Evolutionary conservation across 2,329 filamentous ascomycete species (phyloP), one percentile per base, ranked within the genome.

Genomic region (Pseudogymnoascus sp.): DNA sequence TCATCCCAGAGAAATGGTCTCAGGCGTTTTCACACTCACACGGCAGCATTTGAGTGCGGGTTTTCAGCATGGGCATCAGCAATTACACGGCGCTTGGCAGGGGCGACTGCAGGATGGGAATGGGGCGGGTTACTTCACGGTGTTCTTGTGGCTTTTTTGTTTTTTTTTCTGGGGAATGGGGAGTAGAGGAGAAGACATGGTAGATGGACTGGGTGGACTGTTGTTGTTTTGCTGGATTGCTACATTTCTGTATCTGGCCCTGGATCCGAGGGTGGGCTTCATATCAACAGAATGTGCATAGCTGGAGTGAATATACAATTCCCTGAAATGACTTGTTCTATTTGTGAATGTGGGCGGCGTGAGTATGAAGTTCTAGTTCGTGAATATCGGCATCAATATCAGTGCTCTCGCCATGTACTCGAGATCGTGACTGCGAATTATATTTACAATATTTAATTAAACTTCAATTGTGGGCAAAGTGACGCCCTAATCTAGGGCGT

Each of bases 1-100:
- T 54, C 29, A 54, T 35, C 47, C 47, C n/a, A 54, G 47, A 17
- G 47, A 54, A 54, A 54, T n/a, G 41, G 41, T 54, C 47, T 33
- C 47, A 21, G 47, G 47, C 29, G 47, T 54, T 54, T 54, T 50
- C 44, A 50, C 33, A 6, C 26, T 17, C 29, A 54, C 29, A 13
- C 47, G 47, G 29, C 47, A 6, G 47, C 47, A 54, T 54, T 33
- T 54, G 10, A 29, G 29, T 29, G 47, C 29, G 7, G 47, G 47
- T 6, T 50, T 41, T 17, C 17, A 9, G 31, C 15, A n/a, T 37
- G 10, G 5, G n/a, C 29, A 33, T 33, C 44, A 5, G 44, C 26
- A 50, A 47, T 31, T 50, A 17, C 15, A 33, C n/a, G 47, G 47
- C 47, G 47, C 47, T 54, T 54, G 29, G 47, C n/a, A 54, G 7